phyloP scores from a whole-genome alignment of 1,284 basidiomycete genomes.

The Tranzscheliella williamsii region DNA sequence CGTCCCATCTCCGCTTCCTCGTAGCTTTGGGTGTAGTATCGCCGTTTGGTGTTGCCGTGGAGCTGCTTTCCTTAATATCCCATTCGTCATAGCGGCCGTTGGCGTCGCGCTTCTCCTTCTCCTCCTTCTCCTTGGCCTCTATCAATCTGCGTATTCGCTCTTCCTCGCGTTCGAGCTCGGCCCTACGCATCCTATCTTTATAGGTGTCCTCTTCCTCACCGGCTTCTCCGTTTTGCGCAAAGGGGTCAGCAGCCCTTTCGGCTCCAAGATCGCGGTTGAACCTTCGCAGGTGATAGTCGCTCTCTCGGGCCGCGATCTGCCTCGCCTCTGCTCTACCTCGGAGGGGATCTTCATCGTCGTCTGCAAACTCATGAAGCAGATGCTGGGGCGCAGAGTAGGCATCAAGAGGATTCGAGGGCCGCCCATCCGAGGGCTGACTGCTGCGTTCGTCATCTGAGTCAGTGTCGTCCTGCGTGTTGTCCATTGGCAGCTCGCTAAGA shows the following conservation, averaged over 20 bases:
- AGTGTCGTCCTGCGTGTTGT: slow-evolving; percentile 15
- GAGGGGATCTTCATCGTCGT: slow-evolving; percentile 88
- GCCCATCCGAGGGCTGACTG: slow-evolving; percentile 1
- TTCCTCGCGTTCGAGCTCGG: slow-evolving; percentile 91
- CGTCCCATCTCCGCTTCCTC: slow-evolving; percentile 86
- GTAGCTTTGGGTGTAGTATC: slow-evolving; percentile 69
- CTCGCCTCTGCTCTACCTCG: slow-evolving; percentile 86
- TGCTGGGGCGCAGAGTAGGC: slow-evolving; percentile 82
- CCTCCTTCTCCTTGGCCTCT: slow-evolving; percentile 79
- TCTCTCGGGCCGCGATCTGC: slow-evolving; percentile 90
- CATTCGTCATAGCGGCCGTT: slow-evolving; percentile 58
- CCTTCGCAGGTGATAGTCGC: slow-evolving; percentile 90
- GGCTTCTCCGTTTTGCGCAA: slow-evolving; percentile 66
- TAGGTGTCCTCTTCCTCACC: slow-evolving; percentile 76
- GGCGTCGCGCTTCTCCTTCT: slow-evolving; percentile 57
- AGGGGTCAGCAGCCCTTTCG: slow-evolving; percentile 41
- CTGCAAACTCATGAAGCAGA: slow-evolving; percentile 88
- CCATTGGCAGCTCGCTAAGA: slow-evolving; percentile 42
- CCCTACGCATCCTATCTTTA: slow-evolving; percentile 92
- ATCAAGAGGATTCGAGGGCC: slow-evolving; percentile 53
- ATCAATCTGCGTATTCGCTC: slow-evolving; percentile 79
- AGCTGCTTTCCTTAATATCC: slow-evolving; percentile 16
- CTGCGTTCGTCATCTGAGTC: slow-evolving; percentile 36
- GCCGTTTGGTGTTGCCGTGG: slow-evolving; percentile 7
- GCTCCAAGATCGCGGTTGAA: slow-evolving; percentile 65